phyloP scores from a whole-genome alignment of 2,329 filamentous ascomycete genomes.

The Penicillium digitatum region DNA sequence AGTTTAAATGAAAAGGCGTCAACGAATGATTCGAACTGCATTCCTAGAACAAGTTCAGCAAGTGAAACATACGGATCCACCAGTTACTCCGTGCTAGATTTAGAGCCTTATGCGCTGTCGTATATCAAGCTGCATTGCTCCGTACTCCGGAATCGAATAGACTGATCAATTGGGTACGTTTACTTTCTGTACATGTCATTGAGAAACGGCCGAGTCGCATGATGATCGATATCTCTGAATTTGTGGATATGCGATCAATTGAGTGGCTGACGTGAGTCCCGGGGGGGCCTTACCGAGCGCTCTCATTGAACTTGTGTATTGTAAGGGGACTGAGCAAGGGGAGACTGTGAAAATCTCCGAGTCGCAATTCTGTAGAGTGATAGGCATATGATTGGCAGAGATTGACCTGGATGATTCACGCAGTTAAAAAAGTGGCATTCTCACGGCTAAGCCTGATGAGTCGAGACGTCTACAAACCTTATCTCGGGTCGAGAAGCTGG shows the following conservation, averaged over 20 bases:
- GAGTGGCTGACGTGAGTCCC: constrained; percentile 17
- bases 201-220: constrained; percentile 23
- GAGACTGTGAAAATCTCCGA: constrained; percentile 13
- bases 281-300: constrained; percentile 13
- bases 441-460: not conserved
- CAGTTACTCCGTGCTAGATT: not conserved
- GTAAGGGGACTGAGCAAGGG: constrained; percentile 21
- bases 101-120: not conserved
- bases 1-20: not conserved
- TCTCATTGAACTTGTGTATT: not conserved
- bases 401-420: not conserved
- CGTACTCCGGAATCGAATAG: not conserved
- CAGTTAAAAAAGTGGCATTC: not conserved
- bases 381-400: not conserved
- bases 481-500: constrained; percentile 2
- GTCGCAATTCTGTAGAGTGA: constrained; percentile 4
- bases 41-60: not conserved
- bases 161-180: not conserved
- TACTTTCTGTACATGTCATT: constrained; percentile 5
- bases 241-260: not conserved
- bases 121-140: not conserved
- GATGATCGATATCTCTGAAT: not conserved
- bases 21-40: constrained; percentile 2
- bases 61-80: not conserved
- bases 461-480: constrained; percentile 8